Evolutionary conservation across 139 green algal species (phyloP), one percentile per base, ranked within the genome.

Genomic region (Raphidocelis subcapitata): DNA sequence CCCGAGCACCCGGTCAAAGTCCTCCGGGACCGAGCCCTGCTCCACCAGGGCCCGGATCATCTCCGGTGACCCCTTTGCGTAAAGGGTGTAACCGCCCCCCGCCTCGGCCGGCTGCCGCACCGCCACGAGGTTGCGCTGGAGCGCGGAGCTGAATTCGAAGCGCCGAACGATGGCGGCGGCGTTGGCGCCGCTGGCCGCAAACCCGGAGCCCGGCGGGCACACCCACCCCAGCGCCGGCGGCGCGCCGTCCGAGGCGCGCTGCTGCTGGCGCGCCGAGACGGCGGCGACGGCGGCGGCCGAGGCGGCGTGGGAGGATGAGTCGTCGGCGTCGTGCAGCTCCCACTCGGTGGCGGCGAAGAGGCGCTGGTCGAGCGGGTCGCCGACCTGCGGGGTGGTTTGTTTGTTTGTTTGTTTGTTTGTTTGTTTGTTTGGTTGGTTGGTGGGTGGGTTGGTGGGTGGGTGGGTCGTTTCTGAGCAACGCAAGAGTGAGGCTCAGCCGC

Each of bases 301-400:
- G 12, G 24, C 54, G 12, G 54, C 10, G 54, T 61, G 54, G 24
- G 54, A 14, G 24, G 24, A 14, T 20, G 54, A 14, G 5, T 64
- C 47, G 5, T 60, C 73, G 29, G 79, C 73, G 41, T 89, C 78
- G 20, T 85, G 51, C 52, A 92, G 77, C 31, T 57, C 67, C 86
- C 86, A 92, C 46, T 83, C 79, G 8, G 77, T 89, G 21, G 83
- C 78, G 33, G 75, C 64, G 41, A 90, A 92, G 24, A 92, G 83
- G 32, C 79, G 84, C 80, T 92, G 87, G 60, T 93, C 87, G 33
- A 93, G 82, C 18, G 87, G 87, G 41, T 93, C 87, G 0, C 87
- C 87, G 8, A 49, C 41, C 41, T 49, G 41, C n/a, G n/a, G n/a
- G n/a, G 41, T 12, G 41, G 12, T 49, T 49, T 49, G 8, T 8